Evolutionary conservation across 371 early-diverging fungal genomes (phyloP).

Genomic region (Mucor lusitanicus): DNA sequence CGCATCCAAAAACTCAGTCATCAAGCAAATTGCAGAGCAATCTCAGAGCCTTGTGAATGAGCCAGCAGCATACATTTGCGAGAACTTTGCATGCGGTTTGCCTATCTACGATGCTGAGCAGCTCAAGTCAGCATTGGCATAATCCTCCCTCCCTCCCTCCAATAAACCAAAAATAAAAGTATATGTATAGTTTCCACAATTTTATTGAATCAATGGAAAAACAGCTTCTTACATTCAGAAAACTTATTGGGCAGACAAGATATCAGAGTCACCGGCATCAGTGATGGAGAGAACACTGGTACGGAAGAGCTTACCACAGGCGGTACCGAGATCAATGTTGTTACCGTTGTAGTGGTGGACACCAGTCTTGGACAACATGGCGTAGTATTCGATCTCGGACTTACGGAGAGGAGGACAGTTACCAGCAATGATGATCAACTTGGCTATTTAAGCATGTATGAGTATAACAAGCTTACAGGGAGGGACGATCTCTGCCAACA

Average conservation of each 20-base stretch:
- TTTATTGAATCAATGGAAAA: not conserved
- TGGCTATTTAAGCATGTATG: constrained; percentile 62
- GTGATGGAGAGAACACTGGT: constrained; percentile 89
- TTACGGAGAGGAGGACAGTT: constrained; percentile 99
- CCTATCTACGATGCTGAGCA: constrained; percentile 30
- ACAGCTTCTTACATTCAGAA: not conserved
- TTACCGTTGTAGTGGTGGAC: constrained; percentile 98
- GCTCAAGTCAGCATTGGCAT: constrained; percentile 8
- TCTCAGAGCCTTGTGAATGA: not conserved
- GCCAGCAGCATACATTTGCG: constrained; percentile 42
- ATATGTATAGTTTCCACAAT: not conserved
- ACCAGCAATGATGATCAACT: constrained; percentile 96
- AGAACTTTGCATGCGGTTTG: constrained; percentile 53
- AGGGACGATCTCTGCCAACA: constrained; percentile 47
- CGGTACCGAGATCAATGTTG: constrained; percentile 99
- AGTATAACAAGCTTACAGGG: constrained; percentile 15
- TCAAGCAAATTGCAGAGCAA: constrained; percentile 24
- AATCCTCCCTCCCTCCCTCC: not conserved
- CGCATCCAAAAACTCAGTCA: constrained; percentile 24
- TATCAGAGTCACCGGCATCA: constrained; percentile 95
- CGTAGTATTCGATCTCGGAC: constrained; percentile 99
- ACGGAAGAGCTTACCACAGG: constrained; percentile 99
- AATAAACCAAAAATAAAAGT: not conserved
- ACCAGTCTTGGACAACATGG: constrained; percentile 99
- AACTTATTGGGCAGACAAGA: constrained; percentile 51